phyloP scores from a whole-genome alignment of 1,284 basidiomycete species.

The Trichosporon ovoides region DNA sequence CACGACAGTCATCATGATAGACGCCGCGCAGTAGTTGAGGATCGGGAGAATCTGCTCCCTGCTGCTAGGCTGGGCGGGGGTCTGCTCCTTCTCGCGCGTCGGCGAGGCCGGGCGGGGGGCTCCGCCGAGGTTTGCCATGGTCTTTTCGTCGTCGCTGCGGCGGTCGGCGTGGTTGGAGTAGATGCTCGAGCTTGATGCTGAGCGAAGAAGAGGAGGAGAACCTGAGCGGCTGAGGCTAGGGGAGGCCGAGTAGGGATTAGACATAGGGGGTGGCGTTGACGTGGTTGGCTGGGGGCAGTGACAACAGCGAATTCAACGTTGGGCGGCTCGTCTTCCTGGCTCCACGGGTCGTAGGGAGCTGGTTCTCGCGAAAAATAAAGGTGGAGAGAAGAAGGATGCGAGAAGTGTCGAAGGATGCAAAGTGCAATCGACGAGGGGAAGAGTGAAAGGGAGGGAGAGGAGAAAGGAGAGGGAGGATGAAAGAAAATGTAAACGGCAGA shows the following conservation, averaged over 20 bases:
- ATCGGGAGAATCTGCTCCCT: constrained; percentile 61
- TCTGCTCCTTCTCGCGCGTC: constrained; percentile 6
- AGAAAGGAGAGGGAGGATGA: background rate
- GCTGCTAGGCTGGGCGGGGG: constrained; percentile 26
- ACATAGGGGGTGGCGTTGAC: constrained; percentile 23
- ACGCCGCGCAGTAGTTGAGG: constrained; percentile 84
- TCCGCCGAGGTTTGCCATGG: constrained; percentile 28
- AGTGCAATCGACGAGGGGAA: background rate
- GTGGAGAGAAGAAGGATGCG: background rate
- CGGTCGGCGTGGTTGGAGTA: constrained; percentile 16
- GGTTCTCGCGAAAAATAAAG: constrained; percentile 4
- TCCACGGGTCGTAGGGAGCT: background rate
- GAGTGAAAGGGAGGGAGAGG: background rate
- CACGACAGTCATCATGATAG: constrained; percentile 95
- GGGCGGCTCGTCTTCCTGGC: background rate
- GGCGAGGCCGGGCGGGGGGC: constrained; percentile 18
- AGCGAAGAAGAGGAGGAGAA: constrained; percentile 28
- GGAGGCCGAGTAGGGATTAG: constrained; percentile 39
- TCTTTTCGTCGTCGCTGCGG: constrained; percentile 24
- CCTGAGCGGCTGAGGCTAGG: constrained; percentile 35
- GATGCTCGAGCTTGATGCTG: constrained; percentile 23
- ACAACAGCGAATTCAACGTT: background rate
- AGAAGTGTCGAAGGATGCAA: background rate
- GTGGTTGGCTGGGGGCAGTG: background rate
- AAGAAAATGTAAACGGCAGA: background rate